Base-by-base conservation (phyloP, 2,329 filamentous ascomycete genomes). In the Nothomitra cinnamomea region DNA sequence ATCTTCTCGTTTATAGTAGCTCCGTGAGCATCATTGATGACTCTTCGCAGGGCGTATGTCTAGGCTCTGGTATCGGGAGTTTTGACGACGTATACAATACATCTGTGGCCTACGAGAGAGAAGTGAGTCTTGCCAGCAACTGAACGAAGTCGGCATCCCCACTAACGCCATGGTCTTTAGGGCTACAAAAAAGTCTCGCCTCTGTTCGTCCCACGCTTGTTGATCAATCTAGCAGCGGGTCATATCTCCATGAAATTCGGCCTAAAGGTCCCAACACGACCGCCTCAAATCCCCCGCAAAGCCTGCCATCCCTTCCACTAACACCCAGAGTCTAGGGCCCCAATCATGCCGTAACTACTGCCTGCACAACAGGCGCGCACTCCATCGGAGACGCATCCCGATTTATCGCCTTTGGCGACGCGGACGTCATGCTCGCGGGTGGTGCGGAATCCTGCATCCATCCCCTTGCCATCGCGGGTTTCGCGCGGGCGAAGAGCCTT, bases 401-500 rank as follows among this genome's bases (percentile, higher is more conserved):
- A 17, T 87, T 95, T 64, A 90, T 98, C 57, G 79, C 83, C n/a
- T 82, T 82, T 62, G 89, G 88, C 5, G 90, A 96, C 64, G 90
- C 90, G 47, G 78, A 95, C 65, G 83, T 96, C 53, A 96, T 98
- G 88, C 70, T 98, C 7, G 88, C 92, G n/a, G 92, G 92, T 42
- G 90, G 90, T 25, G 80, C 90, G 7, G 92, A 98, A 67, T 88
- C 90, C 0, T 98, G 92, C 65, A 90, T 98, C 54, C 90, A 98
- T 64, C 92, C 92, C 8, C 74, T 98, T 43, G 86, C 90, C 1
- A 84, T 96, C 60, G 87, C 89, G 5, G 92, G 90, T 5, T 98
- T 98, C 63, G 84, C 87, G 22, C 78, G 88, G 57, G 87, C 89
- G 1, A 79, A 90, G 56, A 95, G 89, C 52, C 71, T 98, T 36